These are phyloP conservation scores for Lenzites betulinus DNA, from an alignment of 768 basidiomycete genomes.

Conservation along the genomic window DNA sequence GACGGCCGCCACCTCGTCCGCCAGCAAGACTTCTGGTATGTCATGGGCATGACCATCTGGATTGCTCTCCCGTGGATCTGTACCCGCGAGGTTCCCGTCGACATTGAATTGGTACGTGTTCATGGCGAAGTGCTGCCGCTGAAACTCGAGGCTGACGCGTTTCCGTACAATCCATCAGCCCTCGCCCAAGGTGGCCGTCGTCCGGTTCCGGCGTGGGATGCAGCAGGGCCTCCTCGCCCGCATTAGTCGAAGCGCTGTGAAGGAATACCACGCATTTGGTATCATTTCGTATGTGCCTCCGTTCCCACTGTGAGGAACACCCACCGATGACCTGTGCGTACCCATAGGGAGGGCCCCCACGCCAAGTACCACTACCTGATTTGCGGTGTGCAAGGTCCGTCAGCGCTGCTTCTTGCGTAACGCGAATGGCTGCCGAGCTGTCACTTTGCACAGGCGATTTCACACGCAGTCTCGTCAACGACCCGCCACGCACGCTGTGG, in stretches of 20 bases:
- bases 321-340: background rate
- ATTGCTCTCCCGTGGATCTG: conserved; percentile 77
- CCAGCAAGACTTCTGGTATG: conserved; percentile 81
- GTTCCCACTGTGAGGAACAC: conserved; percentile 15
- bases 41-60: conserved; percentile 73
- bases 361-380: conserved; percentile 82
- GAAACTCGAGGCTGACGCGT: conserved; percentile 4
- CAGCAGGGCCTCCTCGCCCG: conserved; percentile 78
- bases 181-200: conserved; percentile 75
- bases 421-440: conserved; percentile 21
- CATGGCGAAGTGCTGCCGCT: background rate
- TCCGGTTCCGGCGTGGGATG: conserved; percentile 83
- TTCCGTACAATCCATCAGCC: conserved; percentile 52
- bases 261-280: conserved; percentile 85
- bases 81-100: conserved; percentile 69
- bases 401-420: background rate
- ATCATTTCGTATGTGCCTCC: conserved; percentile 60
- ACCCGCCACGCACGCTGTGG: conserved; percentile 74
- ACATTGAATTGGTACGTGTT: conserved; percentile 68
- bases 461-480: conserved; percentile 66
- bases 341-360: conserved; percentile 62
- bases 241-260: conserved; percentile 69
- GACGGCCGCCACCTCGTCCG: conserved; percentile 55
- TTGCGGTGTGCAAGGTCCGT: conserved; percentile 64
- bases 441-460: conserved; percentile 57